Evolutionary conservation across 73 alveolate genomes (phyloP).

Genomic region (Paramecium sexaurelia): DNA sequence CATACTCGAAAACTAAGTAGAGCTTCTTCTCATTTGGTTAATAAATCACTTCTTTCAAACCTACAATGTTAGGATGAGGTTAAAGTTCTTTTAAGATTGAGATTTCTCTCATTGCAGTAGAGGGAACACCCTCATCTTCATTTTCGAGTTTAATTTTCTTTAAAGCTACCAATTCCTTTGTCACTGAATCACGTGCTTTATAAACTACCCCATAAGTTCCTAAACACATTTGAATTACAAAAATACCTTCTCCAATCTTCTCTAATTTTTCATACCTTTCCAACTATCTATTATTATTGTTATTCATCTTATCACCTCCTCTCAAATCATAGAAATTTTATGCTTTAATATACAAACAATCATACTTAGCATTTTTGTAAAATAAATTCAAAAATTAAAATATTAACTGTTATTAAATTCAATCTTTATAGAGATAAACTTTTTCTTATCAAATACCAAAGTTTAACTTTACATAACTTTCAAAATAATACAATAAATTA

Average conservation of each 20-base stretch:
- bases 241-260: conserved; percentile 82
- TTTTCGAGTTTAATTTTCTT: conserved; percentile 89
- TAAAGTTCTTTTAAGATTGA: conserved; percentile 81
- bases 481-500: neutral
- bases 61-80: conserved; percentile 89
- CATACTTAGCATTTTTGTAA: neutral
- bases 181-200: conserved; percentile 80
- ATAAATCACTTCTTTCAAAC: conserved; percentile 73
- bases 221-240: neutral
- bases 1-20: conserved; percentile 84
- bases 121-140: conserved; percentile 95
- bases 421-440: neutral
- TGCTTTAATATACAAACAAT: neutral
- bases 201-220: conserved; percentile 96
- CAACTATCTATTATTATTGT: neutral
- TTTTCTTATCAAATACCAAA: neutral
- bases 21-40: conserved; percentile 74
- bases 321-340: conserved; percentile 33
- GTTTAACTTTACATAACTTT: neutral
- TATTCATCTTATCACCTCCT: neutral
- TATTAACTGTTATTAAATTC: conserved; percentile 14
- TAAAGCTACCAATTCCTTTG: conserved; percentile 86
- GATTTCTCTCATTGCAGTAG: conserved; percentile 93
- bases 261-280: conserved; percentile 86
- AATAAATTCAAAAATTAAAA: conserved; percentile 21